A percentile compares a stretch with the other conserved stretches of the same genome.
Evolutionary conservation across 106 monocot genomes (phyloP).

Genomic region (Allium sativum): DNA sequence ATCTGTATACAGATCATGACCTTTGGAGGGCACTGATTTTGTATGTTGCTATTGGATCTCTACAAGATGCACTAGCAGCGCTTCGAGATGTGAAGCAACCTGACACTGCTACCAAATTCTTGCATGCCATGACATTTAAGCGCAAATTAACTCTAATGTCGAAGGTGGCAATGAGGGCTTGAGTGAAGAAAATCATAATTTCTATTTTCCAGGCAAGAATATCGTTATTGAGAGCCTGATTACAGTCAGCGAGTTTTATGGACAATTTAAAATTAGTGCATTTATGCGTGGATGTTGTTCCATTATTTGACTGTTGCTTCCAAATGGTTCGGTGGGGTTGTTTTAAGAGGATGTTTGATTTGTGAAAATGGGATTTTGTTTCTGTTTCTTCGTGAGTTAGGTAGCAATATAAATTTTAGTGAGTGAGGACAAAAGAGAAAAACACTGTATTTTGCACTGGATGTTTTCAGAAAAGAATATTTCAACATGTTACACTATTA

Average conservation of each 20-base stretch:
- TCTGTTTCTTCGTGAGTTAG: too few relatives aligned
- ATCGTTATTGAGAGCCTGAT: conserved; percentile 42
- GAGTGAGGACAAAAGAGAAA: too few relatives aligned
- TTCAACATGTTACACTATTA: too few relatives aligned
- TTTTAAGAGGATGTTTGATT: too few relatives aligned
- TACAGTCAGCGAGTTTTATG: conserved; percentile 69
- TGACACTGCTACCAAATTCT: conserved; percentile 87
- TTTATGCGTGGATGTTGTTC: conserved; percentile 78
- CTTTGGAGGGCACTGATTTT: conserved; percentile 93
- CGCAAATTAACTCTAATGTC: conserved; percentile 19
- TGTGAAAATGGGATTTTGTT: too few relatives aligned
- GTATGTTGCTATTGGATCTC: conserved; percentile 85
- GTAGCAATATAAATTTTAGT: too few relatives aligned
- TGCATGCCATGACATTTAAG: conserved; percentile 92
- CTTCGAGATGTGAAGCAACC: conserved; percentile 72
- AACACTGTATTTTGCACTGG: too few relatives aligned
- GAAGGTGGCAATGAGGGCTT: conserved; percentile 5
- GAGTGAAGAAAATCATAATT: conserved; percentile 6
- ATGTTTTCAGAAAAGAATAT: too few relatives aligned
- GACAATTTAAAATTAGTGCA: conserved; percentile 82
- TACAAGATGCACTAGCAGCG: conserved; percentile 71
- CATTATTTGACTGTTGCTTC: conserved; percentile 37
- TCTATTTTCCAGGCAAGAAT: conserved; percentile 48
- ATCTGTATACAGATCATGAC: conserved; percentile 73
- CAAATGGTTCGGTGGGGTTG: too few relatives aligned